Evolutionary conservation across 768 basidiomycete genomes (phyloP).

Genomic region (Coprinopsis sp.): DNA sequence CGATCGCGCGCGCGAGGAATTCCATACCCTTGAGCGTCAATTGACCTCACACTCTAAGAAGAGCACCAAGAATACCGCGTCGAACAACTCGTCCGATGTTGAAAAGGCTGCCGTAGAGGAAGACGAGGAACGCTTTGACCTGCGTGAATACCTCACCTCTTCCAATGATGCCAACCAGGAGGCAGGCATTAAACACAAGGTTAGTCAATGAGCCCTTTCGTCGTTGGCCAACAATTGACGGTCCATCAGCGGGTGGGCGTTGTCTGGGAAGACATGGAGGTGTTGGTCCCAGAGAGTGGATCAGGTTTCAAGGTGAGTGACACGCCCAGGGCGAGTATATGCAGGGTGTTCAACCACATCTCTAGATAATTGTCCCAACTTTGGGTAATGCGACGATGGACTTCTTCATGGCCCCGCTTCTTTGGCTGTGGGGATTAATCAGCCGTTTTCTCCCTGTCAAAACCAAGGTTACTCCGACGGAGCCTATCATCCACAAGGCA

Average conservation of each 20-base stretch:
- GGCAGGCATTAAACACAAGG: conserved; percentile 68
- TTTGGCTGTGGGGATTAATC: conserved; percentile 43
- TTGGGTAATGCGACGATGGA: conserved; percentile 50
- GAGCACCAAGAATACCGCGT: conserved; percentile 6
- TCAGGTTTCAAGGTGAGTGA: conserved; percentile 49
- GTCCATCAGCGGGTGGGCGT: conserved; percentile 59
- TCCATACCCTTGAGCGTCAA: conserved; percentile 18
- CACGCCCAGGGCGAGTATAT: too few relatives aligned
- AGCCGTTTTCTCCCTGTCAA: conserved; percentile 35
- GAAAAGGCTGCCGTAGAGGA: conserved; percentile 34
- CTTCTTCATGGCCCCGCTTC: conserved; percentile 50
- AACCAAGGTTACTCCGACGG: conserved; percentile 30
- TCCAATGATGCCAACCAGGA: conserved; percentile 61
- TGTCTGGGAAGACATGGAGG: conserved; percentile 66
- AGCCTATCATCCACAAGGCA: conserved; percentile 60
- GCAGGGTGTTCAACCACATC: too few relatives aligned
- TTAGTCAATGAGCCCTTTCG: conserved; percentile 10
- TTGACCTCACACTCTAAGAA: conserved; percentile 1
- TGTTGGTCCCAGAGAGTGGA: conserved; percentile 51
- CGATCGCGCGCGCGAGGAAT: conserved; percentile 19
- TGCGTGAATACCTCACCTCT: conserved; percentile 62
- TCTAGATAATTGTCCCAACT: conserved; percentile 52
- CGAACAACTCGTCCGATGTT: conserved; percentile 12
- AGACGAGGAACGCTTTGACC: conserved; percentile 44
- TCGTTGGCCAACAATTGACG: background rate